A percentile compares a stretch with the other conserved stretches of the same genome.
Conservation (phyloP, 352 stramenopile species). For the Globisporangium radiosum region DNA sequence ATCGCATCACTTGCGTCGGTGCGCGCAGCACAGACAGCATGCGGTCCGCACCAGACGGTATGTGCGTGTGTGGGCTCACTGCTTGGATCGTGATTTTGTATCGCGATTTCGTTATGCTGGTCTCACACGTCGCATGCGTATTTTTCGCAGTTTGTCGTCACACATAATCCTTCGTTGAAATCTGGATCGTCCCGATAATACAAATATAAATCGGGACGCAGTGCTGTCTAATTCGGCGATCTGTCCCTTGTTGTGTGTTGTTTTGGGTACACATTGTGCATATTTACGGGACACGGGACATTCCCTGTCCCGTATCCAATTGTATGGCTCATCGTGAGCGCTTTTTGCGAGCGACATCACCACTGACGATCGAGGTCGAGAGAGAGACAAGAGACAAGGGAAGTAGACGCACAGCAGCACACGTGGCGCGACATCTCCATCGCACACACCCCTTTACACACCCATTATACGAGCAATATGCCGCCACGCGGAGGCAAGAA, state of each 20-base stretch:
- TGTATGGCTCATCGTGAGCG: neutral
- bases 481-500: constrained; percentile 58
- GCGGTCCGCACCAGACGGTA: constrained; percentile 56
- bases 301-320: no score
- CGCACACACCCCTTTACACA: neutral
- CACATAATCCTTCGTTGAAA: constrained; percentile 2
- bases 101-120: neutral
- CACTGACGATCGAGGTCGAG: neutral
- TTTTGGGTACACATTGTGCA: no score
- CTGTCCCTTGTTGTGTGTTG: no score
- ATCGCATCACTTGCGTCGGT: constrained; percentile 55
- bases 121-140: neutral
- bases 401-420: neutral
- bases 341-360: neutral
- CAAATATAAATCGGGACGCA: no score
- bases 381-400: neutral
- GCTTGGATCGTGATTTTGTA: no score
- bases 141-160: neutral
- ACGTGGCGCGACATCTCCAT: neutral
- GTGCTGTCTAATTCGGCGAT: no score
- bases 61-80: constrained; percentile 3
- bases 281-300: no score
- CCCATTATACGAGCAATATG: constrained; percentile 20
- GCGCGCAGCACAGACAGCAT: constrained; percentile 43
- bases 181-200: no score